These are phyloP conservation scores for Thelonectria blattea DNA, from an alignment of 2,329 filamentous ascomycete species.

Conservation along the genomic window DNA sequence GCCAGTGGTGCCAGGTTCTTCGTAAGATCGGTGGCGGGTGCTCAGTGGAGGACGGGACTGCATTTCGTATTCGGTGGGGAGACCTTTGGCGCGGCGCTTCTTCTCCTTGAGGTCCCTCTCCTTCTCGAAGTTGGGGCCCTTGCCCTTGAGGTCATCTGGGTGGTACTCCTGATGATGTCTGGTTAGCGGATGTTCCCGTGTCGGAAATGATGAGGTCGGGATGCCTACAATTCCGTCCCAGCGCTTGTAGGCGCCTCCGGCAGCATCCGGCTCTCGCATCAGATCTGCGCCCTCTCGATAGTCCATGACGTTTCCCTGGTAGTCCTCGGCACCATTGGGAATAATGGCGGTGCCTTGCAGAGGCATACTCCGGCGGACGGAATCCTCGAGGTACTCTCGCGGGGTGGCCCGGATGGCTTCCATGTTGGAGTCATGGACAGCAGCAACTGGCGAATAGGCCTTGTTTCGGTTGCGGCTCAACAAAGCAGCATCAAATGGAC, in stretches of 20 bases:
- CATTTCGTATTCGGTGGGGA: slow-evolving; percentile 56
- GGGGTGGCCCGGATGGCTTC: slow-evolving; percentile 85
- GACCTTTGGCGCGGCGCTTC: slow-evolving; percentile 45
- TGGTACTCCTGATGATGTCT: slow-evolving; percentile 66
- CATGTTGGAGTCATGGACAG: slow-evolving; percentile 73
- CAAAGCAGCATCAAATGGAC: slow-evolving; percentile 86
- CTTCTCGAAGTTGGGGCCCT: slow-evolving; percentile 75
- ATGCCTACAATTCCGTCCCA: slow-evolving; percentile 73
- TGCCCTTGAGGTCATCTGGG: slow-evolving; percentile 80
- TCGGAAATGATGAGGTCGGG: not conserved
- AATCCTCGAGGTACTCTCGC: slow-evolving; percentile 75
- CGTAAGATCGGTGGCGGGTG: slow-evolving; percentile 55
- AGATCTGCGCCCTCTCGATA: slow-evolving; percentile 89
- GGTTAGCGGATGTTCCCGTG: slow-evolving; percentile 13
- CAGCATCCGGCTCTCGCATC: slow-evolving; percentile 73
- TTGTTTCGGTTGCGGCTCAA: slow-evolving; percentile 72
- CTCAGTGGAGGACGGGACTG: slow-evolving; percentile 43
- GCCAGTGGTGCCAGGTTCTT: slow-evolving; percentile 38
- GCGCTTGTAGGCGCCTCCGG: slow-evolving; percentile 78
- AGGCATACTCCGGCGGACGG: slow-evolving; percentile 74
- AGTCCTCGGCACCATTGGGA: slow-evolving; percentile 74
- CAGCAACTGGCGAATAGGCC: slow-evolving; percentile 74
- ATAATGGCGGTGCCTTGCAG: slow-evolving; percentile 80
- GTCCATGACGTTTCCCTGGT: slow-evolving; percentile 71
- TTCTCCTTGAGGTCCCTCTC: slow-evolving; percentile 71